Evolutionary conservation across 805 yeast species (phyloP), one percentile per base, ranked within the genome.

Genomic region (Nakazawaea anatomiae): DNA sequence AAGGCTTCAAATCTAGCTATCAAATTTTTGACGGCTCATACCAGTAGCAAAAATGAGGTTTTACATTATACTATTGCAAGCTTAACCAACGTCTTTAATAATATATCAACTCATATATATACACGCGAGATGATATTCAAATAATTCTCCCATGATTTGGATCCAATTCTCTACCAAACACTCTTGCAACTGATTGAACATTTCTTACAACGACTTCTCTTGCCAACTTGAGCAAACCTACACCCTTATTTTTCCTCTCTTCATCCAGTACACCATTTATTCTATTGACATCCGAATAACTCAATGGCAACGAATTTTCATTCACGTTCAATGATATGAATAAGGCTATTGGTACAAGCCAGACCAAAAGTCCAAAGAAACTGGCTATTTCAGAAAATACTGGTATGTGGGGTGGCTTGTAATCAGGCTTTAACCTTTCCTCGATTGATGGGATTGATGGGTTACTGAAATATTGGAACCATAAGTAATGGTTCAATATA

Each of bases 311-410:
- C 18, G 87, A 82, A 60, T 88, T 86, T 61, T 94, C 99, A 55
- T 89, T 87, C 1, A 97, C 97, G 63, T 95, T 87, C 53, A 94
- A 73, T 32, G 96, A 85, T 14, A 94, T 92, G 66, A 94, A 92
- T 52, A 94, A 73, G 4, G 96, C 84, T 65, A 94, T 89, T 35
- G 99, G 99, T 31, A 94, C 79, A 53, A 92, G 76, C 99, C 99
- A 94, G 18, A 94, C 83, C 59, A 94, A 84, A 41, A 94, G 69
- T 1, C 97, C 99, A 63, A 94, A 91, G 66, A 94, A 94, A 3
- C 97, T 86, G n/a, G 97, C 88, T 4, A 94, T 88, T 63, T 94
- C 96, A 1, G 90, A 74, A 62, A 92, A 92, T 10, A 86, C 75
- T 1, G 96, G 96, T 49, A 88, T 78, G 44, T 80, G 77, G 11